Evolutionary conservation across 2,329 filamentous ascomycete genomes (phyloP).

Genomic region (Aspergillus pseudonomiae): DNA sequence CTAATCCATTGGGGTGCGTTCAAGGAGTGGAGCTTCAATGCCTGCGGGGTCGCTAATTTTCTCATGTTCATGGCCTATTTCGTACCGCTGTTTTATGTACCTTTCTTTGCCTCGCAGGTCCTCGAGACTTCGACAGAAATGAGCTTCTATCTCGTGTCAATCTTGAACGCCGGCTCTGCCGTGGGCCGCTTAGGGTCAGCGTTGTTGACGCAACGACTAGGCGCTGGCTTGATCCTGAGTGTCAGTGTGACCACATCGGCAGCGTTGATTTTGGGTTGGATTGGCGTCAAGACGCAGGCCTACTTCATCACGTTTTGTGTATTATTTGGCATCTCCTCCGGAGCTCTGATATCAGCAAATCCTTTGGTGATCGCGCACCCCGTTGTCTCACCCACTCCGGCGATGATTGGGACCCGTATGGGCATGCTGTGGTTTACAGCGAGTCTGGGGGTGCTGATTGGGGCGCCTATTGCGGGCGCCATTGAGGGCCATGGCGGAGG

Average conservation of each 20-base stretch:
- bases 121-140: not conserved
- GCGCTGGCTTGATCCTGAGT: not conserved
- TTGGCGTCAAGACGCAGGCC: not conserved
- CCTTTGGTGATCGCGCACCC: slow-evolving; percentile 16
- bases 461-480: slow-evolving; percentile 9
- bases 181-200: slow-evolving; percentile 5
- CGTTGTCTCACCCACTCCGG: slow-evolving; percentile 8
- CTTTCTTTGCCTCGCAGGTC: slow-evolving; percentile 1
- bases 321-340: slow-evolving; percentile 10
- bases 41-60: slow-evolving; percentile 7
- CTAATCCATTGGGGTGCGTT: slow-evolving; percentile 13
- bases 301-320: slow-evolving; percentile 8
- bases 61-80: slow-evolving; percentile 16
- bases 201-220: slow-evolving; percentile 1
- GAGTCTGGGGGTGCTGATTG: slow-evolving; percentile 12
- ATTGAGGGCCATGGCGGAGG: slow-evolving; percentile 5
- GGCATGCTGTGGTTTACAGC: slow-evolving; percentile 15
- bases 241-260: not conserved
- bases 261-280: slow-evolving; percentile 13
- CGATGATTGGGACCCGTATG: slow-evolving; percentile 13
- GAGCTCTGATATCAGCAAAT: slow-evolving; percentile 7
- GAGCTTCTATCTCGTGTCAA: slow-evolving; percentile 9
- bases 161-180: slow-evolving; percentile 11
- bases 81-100: slow-evolving; percentile 12
- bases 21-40: slow-evolving; percentile 7